Evolutionary conservation across 805 yeast genomes (phyloP).

Genomic region (Ogataea kodamae): DNA sequence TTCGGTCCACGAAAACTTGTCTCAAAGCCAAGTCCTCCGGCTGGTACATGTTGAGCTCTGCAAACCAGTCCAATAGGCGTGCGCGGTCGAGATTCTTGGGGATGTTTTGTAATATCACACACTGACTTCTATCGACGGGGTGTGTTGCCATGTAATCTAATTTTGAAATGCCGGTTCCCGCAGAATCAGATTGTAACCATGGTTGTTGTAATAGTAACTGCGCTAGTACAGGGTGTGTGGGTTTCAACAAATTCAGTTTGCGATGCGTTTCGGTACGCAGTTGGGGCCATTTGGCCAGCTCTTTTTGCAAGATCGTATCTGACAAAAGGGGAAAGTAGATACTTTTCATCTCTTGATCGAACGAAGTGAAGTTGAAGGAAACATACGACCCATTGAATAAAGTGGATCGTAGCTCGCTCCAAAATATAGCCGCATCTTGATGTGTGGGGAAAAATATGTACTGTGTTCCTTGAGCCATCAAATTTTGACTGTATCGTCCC

Average conservation of each 20-base stretch:
- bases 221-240: conserved; percentile 4
- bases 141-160: conserved; percentile 1
- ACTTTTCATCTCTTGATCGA: conserved; percentile 20
- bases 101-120: conserved; percentile 43
- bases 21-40: conserved; percentile 19
- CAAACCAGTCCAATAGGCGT: conserved; percentile 37
- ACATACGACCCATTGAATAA: conserved; percentile 49
- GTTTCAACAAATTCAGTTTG: conserved; percentile 7
- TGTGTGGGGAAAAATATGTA: conserved; percentile 48
- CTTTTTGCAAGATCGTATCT: conserved; percentile 14
- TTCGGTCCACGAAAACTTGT: conserved; percentile 10
- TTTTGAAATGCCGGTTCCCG: no score
- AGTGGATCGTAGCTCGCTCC: conserved; percentile 43
- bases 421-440: conserved; percentile 50
- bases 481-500: conserved; percentile 44
- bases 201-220: conserved; percentile 9
- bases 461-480: conserved; percentile 46
- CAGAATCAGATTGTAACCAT: conserved; percentile 11
- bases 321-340: conserved; percentile 23
- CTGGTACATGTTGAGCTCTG: conserved; percentile 47
- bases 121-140: conserved; percentile 26
- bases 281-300: conserved; percentile 3
- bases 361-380: conserved; percentile 42
- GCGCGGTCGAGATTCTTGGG: conserved; percentile 42
- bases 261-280: conserved; percentile 2